Evolutionary conservation across 345 rosid genomes (phyloP), one percentile per base, ranked within the genome.

Genomic region (Cardiospermum halicacabum): DNA sequence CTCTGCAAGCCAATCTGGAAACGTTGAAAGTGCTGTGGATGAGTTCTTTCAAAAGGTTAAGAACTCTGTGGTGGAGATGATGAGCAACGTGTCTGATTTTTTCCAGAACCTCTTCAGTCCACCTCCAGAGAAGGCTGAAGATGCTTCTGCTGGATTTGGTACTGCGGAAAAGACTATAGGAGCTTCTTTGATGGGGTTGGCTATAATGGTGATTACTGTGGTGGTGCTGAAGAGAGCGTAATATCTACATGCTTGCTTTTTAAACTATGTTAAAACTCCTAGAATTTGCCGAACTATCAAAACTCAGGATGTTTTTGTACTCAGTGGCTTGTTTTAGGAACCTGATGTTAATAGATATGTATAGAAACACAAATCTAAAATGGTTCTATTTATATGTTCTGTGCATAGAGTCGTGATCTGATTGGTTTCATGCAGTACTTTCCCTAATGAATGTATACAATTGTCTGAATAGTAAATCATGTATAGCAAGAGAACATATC

Each of bases 201-300:
- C 82, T 13, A 75, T 84, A 37, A 71, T 82, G 76, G 90, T 80
- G 31, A 79, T 89, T 22, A 70, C 80, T 58, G 71, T 89, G 73
- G 92, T 87, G 34, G 72, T 85, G 66, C 45, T 87, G 66, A 92
- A 72, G 82, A 85, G 94, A 53, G 73, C 16, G 53, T 89, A 69
- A 72, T 50, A 32, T 69, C 15, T 7, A 22, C 9, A 0, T 22
- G 30, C 16, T 19, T 16, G 10, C 43, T 5, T 5, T 34, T 2
- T n/a, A n/a, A 60, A 2, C 8, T 18, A 11, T n/a, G n/a, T n/a
- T n/a, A n/a, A n/a, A n/a, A n/a, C 25, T 8, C 16, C 26, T 37
- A 56, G 51, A 83, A 82, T 82, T 71, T 73, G 86, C 42, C 78
- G 80, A 81, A 42, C 19, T 58, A 30, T 31, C 65, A 53, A n/a